Evolutionary conservation across 352 stramenopile genomes (phyloP).

Genomic region (Phytophthora rubi): DNA sequence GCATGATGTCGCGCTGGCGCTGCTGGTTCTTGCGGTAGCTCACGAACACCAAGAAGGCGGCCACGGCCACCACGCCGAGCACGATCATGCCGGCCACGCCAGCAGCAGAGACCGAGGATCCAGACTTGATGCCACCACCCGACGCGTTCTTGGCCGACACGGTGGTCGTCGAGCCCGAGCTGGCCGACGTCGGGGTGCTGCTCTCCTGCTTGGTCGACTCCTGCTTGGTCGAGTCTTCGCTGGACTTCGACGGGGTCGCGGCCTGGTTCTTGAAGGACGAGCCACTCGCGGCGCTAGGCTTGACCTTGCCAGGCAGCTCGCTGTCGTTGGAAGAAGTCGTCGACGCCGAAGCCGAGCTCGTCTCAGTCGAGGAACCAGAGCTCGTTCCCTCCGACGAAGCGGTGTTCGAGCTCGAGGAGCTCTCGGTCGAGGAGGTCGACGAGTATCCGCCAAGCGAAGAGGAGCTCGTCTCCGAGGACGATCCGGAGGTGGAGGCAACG

Average conservation of each 20-base stretch:
- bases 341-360: conserved; percentile 14
- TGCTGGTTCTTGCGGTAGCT: conserved; percentile 85
- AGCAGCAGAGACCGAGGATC: conserved; percentile 44
- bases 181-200: conserved; percentile 1
- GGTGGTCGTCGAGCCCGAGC: conserved; percentile 18
- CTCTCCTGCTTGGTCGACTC: conserved; percentile 20
- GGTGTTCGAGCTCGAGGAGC: conserved; percentile 1
- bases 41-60: conserved; percentile 56
- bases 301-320: conserved; percentile 34
- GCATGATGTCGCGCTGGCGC: conserved; percentile 75
- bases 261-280: conserved; percentile 43
- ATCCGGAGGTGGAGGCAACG: conserved; percentile 1
- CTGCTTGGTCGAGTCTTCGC: conserved; percentile 10
- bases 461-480: conserved; percentile 1
- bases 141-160: conserved; percentile 58
- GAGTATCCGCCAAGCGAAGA: neutral
- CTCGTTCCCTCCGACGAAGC: conserved; percentile 7
- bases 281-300: conserved; percentile 38
- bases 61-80: conserved; percentile 62
- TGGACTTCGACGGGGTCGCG: conserved; percentile 18
- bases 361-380: conserved; percentile 15
- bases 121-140: conserved; percentile 11
- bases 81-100: conserved; percentile 65
- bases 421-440: conserved; percentile 9
- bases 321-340: conserved; percentile 14